phyloP scores from a whole-genome alignment of 306 rosid species.

The Phaseolus lunatus region DNA sequence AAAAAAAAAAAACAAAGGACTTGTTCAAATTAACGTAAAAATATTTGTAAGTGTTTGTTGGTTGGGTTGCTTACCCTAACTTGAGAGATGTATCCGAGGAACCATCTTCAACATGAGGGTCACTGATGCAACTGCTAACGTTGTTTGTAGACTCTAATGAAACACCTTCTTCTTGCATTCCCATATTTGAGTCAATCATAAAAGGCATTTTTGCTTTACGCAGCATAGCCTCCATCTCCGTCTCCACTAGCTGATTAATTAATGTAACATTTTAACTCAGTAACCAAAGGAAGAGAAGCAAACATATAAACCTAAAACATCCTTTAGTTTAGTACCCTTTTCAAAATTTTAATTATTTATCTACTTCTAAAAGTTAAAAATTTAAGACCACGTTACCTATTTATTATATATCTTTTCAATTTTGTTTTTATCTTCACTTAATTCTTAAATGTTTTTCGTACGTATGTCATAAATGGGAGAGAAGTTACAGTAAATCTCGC shows the following conservation, averaged over 20 bases:
- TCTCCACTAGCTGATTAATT: background rate
- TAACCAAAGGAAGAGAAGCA: background rate
- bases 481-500: no score
- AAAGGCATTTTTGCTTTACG: background rate
- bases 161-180: conserved; percentile 35
- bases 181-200: background rate
- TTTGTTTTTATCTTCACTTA: background rate
- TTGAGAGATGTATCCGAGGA: conserved; percentile 45
- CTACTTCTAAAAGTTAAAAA: background rate
- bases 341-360: background rate
- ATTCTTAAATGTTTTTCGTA: background rate
- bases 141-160: conserved; percentile 45
- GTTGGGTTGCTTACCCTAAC: conserved; percentile 52
- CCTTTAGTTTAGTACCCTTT: no score
- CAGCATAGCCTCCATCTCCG: conserved; percentile 28
- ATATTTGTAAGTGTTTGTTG: background rate
- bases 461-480: background rate
- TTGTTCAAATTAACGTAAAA: background rate
- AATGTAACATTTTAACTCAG: background rate
- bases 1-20: background rate
- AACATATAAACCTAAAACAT: background rate
- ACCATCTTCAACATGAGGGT: conserved; percentile 43
- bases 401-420: background rate
- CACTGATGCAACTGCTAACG: conserved; percentile 44
- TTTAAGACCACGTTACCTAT: background rate